Evolutionary conservation across 768 basidiomycete genomes (phyloP).

Genomic region (Cantharellus anzutake): DNA sequence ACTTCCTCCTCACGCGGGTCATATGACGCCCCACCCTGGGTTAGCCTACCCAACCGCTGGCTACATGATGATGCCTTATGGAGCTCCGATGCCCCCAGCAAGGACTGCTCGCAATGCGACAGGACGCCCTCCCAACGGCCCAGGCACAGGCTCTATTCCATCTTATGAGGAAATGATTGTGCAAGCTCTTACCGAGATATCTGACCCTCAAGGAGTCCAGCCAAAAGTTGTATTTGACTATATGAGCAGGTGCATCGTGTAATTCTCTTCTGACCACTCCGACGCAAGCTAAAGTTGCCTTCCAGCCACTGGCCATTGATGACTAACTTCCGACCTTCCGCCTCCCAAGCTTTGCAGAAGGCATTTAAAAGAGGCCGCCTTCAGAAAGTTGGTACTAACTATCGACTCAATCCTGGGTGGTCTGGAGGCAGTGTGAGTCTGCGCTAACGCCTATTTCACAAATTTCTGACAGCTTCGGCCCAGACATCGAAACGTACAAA

Average conservation of each 20-base stretch:
- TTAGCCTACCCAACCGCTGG: background rate
- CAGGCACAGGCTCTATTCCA: conserved; percentile 37
- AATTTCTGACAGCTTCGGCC: background rate
- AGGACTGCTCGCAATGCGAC: background rate
- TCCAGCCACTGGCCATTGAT: conserved; percentile 52
- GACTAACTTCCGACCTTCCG: conserved; percentile 77
- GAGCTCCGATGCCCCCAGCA: background rate
- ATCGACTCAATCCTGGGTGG: conserved; percentile 57
- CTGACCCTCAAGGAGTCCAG: conserved; percentile 54
- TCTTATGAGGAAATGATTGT: conserved; percentile 89
- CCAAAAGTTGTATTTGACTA: conserved; percentile 71
- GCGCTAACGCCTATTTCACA: background rate
- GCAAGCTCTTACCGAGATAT: conserved; percentile 47
- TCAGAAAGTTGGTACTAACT: conserved; percentile 56
- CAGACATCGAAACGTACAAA: conserved; percentile 65
- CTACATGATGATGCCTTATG: background rate
- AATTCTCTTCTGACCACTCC: background rate
- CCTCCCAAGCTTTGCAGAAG: conserved; percentile 76
- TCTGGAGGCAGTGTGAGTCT: conserved; percentile 52
- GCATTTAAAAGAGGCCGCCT: conserved; percentile 67
- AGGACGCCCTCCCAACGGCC: conserved; percentile 9
- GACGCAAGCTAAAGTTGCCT: background rate
- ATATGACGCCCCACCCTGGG: background rate
- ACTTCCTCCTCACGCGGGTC: background rate
- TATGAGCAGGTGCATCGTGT: conserved; percentile 36